Evolutionary conservation across 1,139 yeast genomes (phyloP), one percentile per base, ranked within the genome.

Genomic region (Debaryomyces fabryi): DNA sequence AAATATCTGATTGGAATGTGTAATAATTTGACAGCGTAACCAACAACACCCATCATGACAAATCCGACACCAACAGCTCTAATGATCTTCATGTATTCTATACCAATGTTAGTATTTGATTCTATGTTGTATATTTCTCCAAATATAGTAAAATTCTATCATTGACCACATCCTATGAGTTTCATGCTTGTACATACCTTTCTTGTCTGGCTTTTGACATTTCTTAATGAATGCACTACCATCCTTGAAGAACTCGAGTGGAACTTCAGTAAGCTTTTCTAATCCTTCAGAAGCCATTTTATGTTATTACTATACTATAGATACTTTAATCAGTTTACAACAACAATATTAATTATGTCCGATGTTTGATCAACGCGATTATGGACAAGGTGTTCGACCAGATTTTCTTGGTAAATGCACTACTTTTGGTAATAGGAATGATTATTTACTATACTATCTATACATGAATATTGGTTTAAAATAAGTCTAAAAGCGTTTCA

Each of bases 1-100:
- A 92, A 84, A 75, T 91, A 95, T 78, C 98, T 88, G 76, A 92
- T 91, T 66, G 99, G 99, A 63, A 92, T 92, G 74, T 92, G 99
- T 63, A 92, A 81, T 67, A 92, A 82, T 76, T 93, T 93, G 72
- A 93, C 96, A 63, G 86, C 88, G 74, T 91, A 93, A 51, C 99
- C 99, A 63, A 93, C 96, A 63, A 90, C 88, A 63, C 99, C 99
- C 93, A 93, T 95, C 83, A 92, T 92, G 60, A 92, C 76, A 73
- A 92, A 93, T 60, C 99, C 99, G 58, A 91, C 81, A 63, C 98
- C 98, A 50, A 93, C 98, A 49, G 98, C 97, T 74, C 93, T 86
- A 58, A 93, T 82, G 65, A 92, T 88, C 72, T 88, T 87, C 52
- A 85, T 63, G 78, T 88, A 92, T 75, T 93, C 99, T 82, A 56